Conservation (phyloP, 495 filamentous ascomycete species). For the Jackrogersella minutella region DNA sequence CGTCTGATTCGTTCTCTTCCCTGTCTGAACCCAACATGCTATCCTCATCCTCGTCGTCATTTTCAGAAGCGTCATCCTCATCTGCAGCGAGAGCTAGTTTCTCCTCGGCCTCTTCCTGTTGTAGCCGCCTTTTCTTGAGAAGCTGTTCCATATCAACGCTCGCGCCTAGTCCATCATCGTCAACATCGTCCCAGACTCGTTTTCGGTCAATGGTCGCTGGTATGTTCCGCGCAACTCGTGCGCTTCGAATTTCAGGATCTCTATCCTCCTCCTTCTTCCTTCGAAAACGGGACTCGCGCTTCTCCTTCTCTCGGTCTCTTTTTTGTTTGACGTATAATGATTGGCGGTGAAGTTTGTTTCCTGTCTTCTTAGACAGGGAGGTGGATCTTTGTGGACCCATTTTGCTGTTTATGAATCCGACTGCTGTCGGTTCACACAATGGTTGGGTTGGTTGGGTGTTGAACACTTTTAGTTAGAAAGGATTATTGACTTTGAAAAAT, state of each 20-base stretch:
- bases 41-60: conserved; percentile 68
- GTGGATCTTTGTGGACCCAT: conserved; percentile 35
- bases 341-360: conserved; percentile 80
- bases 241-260: conserved; percentile 76
- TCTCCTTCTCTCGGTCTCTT: conserved; percentile 71
- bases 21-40: conserved; percentile 74
- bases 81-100: conserved; percentile 51
- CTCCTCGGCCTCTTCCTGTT: conserved; percentile 68
- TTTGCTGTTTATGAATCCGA: not conserved
- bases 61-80: conserved; percentile 53
- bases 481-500: not conserved
- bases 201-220: conserved; percentile 88
- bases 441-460: not conserved
- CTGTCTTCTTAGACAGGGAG: conserved; percentile 37
- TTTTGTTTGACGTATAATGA: conserved; percentile 76
- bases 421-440: not conserved
- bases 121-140: conserved; percentile 67
- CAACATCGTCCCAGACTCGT: conserved; percentile 91
- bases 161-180: conserved; percentile 75
- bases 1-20: conserved; percentile 56
- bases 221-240: conserved; percentile 77
- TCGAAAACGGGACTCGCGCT: conserved; percentile 77
- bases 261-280: conserved; percentile 84
- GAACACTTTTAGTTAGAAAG: not conserved
- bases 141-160: conserved; percentile 80